These are phyloP conservation scores for Pseudocercospora fuligena DNA, from an alignment of 2,329 filamentous ascomycete genomes.

Conservation along the genomic window DNA sequence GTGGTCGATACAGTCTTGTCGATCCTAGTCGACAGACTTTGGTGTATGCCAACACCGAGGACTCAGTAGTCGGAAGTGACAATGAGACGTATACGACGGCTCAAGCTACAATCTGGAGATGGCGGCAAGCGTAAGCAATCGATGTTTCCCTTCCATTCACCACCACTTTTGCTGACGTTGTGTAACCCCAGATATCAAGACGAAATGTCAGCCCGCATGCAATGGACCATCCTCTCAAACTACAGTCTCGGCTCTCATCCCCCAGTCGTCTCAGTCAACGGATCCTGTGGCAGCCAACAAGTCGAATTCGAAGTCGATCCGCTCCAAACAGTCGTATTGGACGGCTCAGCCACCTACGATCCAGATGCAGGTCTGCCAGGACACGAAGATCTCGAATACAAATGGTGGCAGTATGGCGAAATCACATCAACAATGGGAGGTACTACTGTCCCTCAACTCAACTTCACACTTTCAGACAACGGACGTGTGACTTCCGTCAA, in stretches of 20 bases:
- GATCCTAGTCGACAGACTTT: constrained; percentile 11
- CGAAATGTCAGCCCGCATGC: constrained; percentile 51
- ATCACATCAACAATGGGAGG: background rate
- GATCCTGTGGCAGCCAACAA: background rate
- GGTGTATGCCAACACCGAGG: constrained; percentile 8
- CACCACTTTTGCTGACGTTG: background rate
- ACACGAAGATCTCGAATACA: background rate
- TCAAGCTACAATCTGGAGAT: constrained; percentile 52
- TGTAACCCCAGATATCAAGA: constrained; percentile 41
- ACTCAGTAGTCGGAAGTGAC: constrained; percentile 35
- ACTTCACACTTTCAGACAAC: background rate
- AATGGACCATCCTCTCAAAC: constrained; percentile 40
- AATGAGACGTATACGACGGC: constrained; percentile 46
- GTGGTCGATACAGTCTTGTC: constrained; percentile 50
- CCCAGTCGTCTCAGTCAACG: constrained; percentile 14
- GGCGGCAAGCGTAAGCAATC: constrained; percentile 40
- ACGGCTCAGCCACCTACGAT: constrained; percentile 11
- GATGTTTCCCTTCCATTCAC: background rate
- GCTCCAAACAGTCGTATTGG: background rate
- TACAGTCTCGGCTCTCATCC: constrained; percentile 9
- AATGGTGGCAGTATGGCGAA: constrained; percentile 19
- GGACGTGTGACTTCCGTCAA: background rate
- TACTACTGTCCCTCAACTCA: background rate
- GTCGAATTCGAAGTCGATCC: constrained; percentile 13
- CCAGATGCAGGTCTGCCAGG: background rate